Evolutionary conservation across 768 basidiomycete genomes (phyloP).

Genomic region (Inosperma sp.): DNA sequence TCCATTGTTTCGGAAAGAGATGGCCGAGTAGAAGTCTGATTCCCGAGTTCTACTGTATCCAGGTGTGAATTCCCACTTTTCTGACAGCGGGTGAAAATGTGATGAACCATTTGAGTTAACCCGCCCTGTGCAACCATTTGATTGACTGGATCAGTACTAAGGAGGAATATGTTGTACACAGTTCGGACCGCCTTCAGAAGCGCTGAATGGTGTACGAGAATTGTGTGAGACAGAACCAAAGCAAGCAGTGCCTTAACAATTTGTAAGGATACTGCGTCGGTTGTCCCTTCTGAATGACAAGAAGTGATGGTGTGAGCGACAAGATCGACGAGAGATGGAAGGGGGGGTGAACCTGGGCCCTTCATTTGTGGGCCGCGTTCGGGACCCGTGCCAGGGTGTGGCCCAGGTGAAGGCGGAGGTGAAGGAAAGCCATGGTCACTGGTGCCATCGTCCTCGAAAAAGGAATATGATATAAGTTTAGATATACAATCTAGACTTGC

Average conservation of each 20-base stretch:
- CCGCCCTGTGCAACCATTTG: constrained; percentile 99
- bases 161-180: constrained; percentile 95
- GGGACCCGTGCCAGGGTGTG: constrained; percentile 35
- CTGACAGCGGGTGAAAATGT: constrained; percentile 83
- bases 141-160: constrained; percentile 85
- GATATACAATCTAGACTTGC: constrained; percentile 96
- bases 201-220: constrained; percentile 92
- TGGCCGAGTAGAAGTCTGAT: constrained; percentile 14
- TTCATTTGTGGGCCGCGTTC: too few species aligned
- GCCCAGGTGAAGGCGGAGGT: constrained; percentile 72
- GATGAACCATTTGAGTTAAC: constrained; percentile 96
- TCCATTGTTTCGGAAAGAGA: too few species aligned
- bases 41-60: constrained; percentile 14
- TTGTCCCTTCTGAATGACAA: constrained; percentile 82
- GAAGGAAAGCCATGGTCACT: constrained; percentile 49
- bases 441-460: constrained; percentile 71
- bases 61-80: constrained; percentile 18
- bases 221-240: constrained; percentile 79
- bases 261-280: constrained; percentile 89
- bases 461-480: constrained; percentile 95
- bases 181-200: constrained; percentile 94
- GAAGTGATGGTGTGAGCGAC: constrained; percentile 94
- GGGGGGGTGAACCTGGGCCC: constrained; percentile 42
- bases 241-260: constrained; percentile 94
- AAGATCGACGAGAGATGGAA: constrained; percentile 82